Evolutionary conservation across 192 early-diverging fungal species (phyloP).

Genomic region (Coemansia sp.): DNA sequence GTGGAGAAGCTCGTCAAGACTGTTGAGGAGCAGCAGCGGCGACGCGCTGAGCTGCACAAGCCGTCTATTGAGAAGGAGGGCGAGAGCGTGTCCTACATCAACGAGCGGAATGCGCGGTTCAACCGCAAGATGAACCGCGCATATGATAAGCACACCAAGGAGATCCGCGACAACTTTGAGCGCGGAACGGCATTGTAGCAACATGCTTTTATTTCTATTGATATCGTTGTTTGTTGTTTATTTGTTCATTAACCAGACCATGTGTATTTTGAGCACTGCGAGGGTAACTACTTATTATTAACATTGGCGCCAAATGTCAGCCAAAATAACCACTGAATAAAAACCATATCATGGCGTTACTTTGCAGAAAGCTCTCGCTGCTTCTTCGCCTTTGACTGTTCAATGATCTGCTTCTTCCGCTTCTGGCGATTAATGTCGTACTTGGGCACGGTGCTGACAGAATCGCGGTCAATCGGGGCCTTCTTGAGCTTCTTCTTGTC

Average conservation of each 20-base stretch:
- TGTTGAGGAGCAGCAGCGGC: conserved; percentile 73
- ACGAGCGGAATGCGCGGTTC: conserved; percentile 92
- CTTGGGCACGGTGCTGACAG: conserved; percentile 75
- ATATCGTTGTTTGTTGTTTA: not conserved
- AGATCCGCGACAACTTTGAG: conserved; percentile 87
- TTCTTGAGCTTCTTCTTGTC: conserved; percentile 71
- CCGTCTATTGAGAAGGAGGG: conserved; percentile 61
- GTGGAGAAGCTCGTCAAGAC: conserved; percentile 71
- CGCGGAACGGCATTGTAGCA: conserved; percentile 75
- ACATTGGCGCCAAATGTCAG: no score
- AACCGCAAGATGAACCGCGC: conserved; percentile 96
- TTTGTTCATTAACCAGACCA: no score
- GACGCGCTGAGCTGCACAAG: conserved; percentile 57
- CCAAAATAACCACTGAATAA: no score
- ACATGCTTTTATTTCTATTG: not conserved
- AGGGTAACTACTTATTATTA: no score
- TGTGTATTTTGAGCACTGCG: no score
- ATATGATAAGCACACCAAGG: conserved; percentile 93
- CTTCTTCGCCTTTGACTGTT: conserved; percentile 53
- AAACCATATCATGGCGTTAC: not conserved
- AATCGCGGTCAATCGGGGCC: conserved; percentile 68
- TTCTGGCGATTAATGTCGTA: conserved; percentile 72
- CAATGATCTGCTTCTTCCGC: conserved; percentile 59
- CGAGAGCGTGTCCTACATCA: conserved; percentile 95
- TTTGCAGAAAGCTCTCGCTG: conserved; percentile 2